Conservation (phyloP, 2,329 filamentous ascomycete species). For the Neophaeococcomyces mojaviensis region DNA sequence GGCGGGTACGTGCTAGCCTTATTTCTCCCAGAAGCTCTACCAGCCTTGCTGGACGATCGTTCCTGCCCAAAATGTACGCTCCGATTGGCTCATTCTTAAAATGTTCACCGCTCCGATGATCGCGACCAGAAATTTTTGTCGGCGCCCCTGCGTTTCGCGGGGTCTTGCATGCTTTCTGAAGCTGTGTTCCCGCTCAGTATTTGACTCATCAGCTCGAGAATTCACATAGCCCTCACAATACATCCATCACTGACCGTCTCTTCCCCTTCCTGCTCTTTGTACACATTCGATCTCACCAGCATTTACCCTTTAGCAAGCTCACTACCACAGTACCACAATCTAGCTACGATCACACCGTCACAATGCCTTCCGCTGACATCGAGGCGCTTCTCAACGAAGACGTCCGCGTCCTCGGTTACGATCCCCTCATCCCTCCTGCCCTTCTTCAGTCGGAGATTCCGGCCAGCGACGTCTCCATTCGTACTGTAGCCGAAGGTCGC, state of each 20-base stretch:
- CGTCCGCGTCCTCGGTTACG: constrained; percentile 70
- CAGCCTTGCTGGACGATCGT: background rate
- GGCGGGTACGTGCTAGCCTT: background rate
- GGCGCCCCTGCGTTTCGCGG: too few species aligned
- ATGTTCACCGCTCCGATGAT: constrained; percentile 5
- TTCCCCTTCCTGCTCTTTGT: background rate
- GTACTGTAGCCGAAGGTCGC: constrained; percentile 53
- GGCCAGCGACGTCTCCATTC: constrained; percentile 38
- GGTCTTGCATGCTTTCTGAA: too few species aligned
- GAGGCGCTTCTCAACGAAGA: constrained; percentile 18
- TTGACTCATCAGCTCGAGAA: too few species aligned
- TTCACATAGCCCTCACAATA: too few species aligned
- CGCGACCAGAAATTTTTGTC: background rate
- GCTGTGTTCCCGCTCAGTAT: too few species aligned
- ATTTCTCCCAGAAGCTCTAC: background rate
- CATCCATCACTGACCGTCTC: too few species aligned
- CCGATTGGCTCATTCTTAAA: constrained; percentile 1
- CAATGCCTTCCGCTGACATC: constrained; percentile 18
- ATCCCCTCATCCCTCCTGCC: constrained; percentile 84
- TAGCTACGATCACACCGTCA: background rate
- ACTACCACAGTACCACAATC: background rate
- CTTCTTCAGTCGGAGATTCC: constrained; percentile 90
- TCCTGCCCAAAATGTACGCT: background rate
- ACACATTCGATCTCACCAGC: too few species aligned
- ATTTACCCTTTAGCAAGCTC: too few species aligned